Conservation (phyloP, 352 stramenopile genomes). For the Nothophytophthora sp. region DNA sequence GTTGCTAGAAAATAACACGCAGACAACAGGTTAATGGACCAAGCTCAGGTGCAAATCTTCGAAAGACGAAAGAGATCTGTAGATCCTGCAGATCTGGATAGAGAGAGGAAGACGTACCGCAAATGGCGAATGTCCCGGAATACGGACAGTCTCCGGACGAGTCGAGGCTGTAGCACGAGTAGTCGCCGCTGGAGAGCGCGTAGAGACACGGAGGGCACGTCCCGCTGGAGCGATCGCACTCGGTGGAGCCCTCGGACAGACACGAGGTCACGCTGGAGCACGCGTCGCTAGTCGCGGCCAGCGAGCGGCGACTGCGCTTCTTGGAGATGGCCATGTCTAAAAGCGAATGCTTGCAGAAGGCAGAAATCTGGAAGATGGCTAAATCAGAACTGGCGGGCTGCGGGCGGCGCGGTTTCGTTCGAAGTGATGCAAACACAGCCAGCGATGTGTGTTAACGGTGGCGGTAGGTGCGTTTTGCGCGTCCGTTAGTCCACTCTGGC, state of each 20-base stretch:
- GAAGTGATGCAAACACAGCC: no score
- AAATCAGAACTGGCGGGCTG: no score
- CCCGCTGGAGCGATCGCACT: constrained; percentile 42
- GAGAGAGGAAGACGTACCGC: constrained; percentile 6
- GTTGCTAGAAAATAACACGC: no score
- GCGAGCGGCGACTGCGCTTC: constrained; percentile 23
- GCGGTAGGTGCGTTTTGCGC: no score
- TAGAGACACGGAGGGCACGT: constrained; percentile 73
- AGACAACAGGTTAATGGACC: no score
- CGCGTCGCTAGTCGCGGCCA: constrained; percentile 16
- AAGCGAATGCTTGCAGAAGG: no score
- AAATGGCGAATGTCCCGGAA: constrained; percentile 28
- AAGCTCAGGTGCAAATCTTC: no score
- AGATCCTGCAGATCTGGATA: not conserved
- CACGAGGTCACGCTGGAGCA: constrained; percentile 48
- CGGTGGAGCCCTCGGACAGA: constrained; percentile 54
- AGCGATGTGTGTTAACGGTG: no score
- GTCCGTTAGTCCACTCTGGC: no score
- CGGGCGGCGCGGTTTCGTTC: no score
- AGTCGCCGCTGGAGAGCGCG: constrained; percentile 50
- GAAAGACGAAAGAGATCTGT: constrained; percentile 1
- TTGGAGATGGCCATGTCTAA: constrained; percentile 1
- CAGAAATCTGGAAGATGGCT: no score
- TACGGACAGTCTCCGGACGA: constrained; percentile 23
- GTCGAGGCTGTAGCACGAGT: constrained; percentile 64